Base-by-base conservation (phyloP, 2,329 filamentous ascomycete genomes). In the Ophiostoma novo-ulmi region DNA sequence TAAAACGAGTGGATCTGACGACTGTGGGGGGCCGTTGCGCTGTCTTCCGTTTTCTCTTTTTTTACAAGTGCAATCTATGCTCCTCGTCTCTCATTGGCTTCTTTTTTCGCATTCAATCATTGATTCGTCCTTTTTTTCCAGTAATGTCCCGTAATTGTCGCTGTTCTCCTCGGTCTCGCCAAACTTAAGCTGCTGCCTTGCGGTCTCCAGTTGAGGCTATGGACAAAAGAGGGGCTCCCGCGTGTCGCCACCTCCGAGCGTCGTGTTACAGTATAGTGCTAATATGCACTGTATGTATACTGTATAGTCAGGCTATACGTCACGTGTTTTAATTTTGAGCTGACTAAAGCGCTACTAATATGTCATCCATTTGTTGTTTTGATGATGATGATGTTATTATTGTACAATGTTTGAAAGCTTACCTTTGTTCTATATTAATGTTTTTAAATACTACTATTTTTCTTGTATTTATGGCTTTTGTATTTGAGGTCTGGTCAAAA, bases 171-270 rank as follows among this genome's bases (percentile, higher is more conserved):
- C 52, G 52, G 52, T 58, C 52, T 58, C 52, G 52, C 22, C 22
- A 22, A 26, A 58, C 14, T 26, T 26, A 55, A 31, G 52, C 52
- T 58, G 52, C 52, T 58, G 52, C 52, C 52, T 58, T 58, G 52
- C 11, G n/a, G 52, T 58, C 52, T 58, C 52, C 52, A 58, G 52
- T 58, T 58, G 52, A 58, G 52, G 52, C 52, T 58, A 26, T 58
- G 22, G 5, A 26, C 52, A 26, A 58, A 58, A 58, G 52, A 58
- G 52, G 52, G 52, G 52, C 52, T 7, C 13, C 44, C 52, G 52
- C 52, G 52, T 26, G 22, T 58, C 52, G 52, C 52, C 52, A 58
- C 22, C 52, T 48, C 52, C 52, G n/a, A 48, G 48, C 48, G 52
- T 58, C 52, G 52, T 58, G 17, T 7, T 17, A 48, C 52, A 31